Conservation (phyloP, 2,329 filamentous ascomycete species). For the Colletotrichum limetticola region DNA sequence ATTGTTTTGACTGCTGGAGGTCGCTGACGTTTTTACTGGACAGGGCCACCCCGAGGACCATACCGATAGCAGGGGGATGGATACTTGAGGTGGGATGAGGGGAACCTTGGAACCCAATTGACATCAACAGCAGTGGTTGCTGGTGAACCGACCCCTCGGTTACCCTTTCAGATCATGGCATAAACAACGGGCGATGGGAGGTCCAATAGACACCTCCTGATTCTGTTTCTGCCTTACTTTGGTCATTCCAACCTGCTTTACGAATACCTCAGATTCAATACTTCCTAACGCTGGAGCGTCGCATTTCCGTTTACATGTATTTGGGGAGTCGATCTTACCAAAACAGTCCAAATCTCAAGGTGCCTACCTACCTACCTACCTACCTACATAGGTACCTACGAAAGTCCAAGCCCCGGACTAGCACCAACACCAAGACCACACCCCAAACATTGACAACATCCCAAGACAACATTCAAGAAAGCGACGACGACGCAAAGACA, state of each 20-base stretch:
- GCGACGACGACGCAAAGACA: not conserved
- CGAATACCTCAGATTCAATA: not conserved
- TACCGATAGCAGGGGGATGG: not conserved
- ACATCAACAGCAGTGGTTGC: slow-evolving; percentile 30
- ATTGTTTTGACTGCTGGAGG: slow-evolving; percentile 9
- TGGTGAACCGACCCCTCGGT: slow-evolving; percentile 30
- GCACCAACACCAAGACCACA: not conserved
- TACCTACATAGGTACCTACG: too few relatives aligned
- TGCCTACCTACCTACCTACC: too few relatives aligned
- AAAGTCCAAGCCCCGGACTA: not conserved
- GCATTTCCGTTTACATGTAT: not conserved
- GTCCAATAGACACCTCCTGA: not conserved
- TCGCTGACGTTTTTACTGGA: slow-evolving; percentile 30
- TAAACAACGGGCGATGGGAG: slow-evolving; percentile 16
- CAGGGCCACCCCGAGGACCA: not conserved
- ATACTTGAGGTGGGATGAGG: not conserved
- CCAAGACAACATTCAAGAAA: not conserved
- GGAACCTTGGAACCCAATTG: not conserved
- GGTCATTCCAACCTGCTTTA: too few relatives aligned
- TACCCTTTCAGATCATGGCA: not conserved
- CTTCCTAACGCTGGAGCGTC: not conserved
- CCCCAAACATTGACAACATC: not conserved
- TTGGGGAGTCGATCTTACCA: not conserved
- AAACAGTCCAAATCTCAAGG: not conserved
- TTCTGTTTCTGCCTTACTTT: not conserved